Conservation (phyloP, 257 asterid genomes). For the Nicotiana otophora region DNA sequence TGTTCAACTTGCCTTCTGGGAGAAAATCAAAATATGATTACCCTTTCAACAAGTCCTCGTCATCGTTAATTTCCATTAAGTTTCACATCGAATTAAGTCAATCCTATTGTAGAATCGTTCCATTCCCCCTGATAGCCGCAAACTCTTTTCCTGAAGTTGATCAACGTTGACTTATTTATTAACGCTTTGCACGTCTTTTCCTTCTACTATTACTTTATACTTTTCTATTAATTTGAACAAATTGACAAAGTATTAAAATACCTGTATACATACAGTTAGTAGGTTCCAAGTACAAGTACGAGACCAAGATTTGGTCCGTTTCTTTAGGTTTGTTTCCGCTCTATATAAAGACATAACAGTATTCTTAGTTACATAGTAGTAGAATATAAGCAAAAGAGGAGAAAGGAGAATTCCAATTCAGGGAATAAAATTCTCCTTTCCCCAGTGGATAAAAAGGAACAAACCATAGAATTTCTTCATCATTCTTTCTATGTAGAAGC, state of each 20-base stretch:
- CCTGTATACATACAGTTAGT: background rate
- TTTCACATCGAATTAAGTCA: no score
- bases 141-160: background rate
- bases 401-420: background rate
- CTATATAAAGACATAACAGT: background rate
- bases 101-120: background rate
- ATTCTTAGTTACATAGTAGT: background rate
- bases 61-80: no score
- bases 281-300: background rate
- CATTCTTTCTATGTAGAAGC: background rate
- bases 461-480: background rate
- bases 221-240: background rate
- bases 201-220: background rate
- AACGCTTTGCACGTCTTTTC: conserved; percentile 1
- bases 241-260: background rate
- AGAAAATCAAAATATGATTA: no score
- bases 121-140: background rate
- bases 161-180: background rate
- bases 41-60: no score
- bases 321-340: background rate
- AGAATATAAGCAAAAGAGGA: background rate
- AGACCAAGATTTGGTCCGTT: background rate
- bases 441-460: background rate
- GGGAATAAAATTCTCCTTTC: background rate
- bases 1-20: no score